These are phyloP conservation scores for Penicillium chermesinum DNA, from an alignment of 495 filamentous ascomycete genomes.

Conservation along the genomic window DNA sequence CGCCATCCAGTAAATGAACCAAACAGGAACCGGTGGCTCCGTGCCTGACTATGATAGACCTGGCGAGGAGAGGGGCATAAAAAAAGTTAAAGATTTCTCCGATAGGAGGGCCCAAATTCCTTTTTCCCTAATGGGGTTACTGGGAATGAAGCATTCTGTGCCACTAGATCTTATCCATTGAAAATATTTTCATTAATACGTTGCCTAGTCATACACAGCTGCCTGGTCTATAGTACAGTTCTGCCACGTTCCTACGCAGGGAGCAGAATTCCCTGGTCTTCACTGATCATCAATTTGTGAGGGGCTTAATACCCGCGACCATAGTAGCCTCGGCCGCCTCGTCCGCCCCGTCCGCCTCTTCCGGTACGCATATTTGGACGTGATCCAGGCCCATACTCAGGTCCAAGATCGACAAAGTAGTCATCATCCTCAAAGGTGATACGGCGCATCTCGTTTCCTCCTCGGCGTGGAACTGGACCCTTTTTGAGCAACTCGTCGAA, in stretches of 20 bases:
- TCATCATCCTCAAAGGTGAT: constrained; percentile 75
- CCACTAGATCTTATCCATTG: too few species aligned
- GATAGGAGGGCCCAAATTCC: constrained; percentile 1
- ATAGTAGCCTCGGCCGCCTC: constrained; percentile 21
- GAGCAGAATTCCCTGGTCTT: too few species aligned
- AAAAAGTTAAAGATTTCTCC: constrained; percentile 4
- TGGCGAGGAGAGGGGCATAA: not conserved
- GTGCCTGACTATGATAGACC: too few species aligned
- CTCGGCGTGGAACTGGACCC: constrained; percentile 38
- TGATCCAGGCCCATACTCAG: constrained; percentile 50
- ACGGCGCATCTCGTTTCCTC: constrained; percentile 62
- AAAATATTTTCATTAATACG: not conserved
- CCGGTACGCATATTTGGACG: constrained; percentile 5
- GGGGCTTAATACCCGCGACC: not conserved
- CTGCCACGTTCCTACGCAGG: too few species aligned
- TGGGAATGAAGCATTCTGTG: not conserved
- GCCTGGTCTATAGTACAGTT: not conserved
- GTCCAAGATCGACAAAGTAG: constrained; percentile 67
- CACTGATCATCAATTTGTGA: not conserved
- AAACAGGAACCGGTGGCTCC: too few species aligned
- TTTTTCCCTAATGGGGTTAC: not conserved
- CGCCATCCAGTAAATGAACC: not conserved
- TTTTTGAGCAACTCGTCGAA: constrained; percentile 51
- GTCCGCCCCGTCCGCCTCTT: constrained; percentile 33
- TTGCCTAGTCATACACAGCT: not conserved